Base-by-base conservation (phyloP, 345 rosid genomes). In the Sisymbrium irio region DNA sequence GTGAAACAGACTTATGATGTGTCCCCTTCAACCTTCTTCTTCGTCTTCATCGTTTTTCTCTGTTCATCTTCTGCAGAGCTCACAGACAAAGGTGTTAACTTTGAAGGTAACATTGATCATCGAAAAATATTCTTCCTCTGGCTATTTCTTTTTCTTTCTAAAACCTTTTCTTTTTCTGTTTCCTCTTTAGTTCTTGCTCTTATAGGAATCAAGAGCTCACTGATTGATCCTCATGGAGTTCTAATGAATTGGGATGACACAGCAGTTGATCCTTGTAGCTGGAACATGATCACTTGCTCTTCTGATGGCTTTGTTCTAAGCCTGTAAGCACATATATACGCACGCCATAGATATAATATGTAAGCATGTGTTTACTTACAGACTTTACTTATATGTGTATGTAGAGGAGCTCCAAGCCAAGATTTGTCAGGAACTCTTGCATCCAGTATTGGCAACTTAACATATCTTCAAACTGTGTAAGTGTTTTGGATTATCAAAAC, bases 201-300 rank as follows among this genome's bases (percentile, higher is more conserved):
- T 78, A 84, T 91, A 78, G 85, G 72, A 25, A 83, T 95, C 37
- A 86, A 71, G 72, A 32, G 1, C 58, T 65, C 67, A 17, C 78
- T 95, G 58, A 18, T 44, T 69, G 97, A 92, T 82, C 96, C 97
- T 61, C 89, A 75, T 74, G 78, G 77, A 30, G 86, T 88, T 73
- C 85, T 95, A 37, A 71, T 59, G 62, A 83, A 77, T 47, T 95
- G 97, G 97, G 97, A 95, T 81, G 86, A 63, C 4, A 81, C 72
- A 71, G 84, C 90, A 54, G 97, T 86, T 70, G 97, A 90, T 86
- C 97, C 98, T 67, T 95, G 99, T 78, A 84, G 80, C 76, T 95
- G 99, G 99, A 60, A 62, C 64, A 82, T 84, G 92, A 69, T 95
- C 72, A 67, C 85, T 56, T 95, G 99, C 22, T 84, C 90, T 64